Conservation (phyloP, 371 early-diverging fungal species). For the Parasitella parasitica region DNA sequence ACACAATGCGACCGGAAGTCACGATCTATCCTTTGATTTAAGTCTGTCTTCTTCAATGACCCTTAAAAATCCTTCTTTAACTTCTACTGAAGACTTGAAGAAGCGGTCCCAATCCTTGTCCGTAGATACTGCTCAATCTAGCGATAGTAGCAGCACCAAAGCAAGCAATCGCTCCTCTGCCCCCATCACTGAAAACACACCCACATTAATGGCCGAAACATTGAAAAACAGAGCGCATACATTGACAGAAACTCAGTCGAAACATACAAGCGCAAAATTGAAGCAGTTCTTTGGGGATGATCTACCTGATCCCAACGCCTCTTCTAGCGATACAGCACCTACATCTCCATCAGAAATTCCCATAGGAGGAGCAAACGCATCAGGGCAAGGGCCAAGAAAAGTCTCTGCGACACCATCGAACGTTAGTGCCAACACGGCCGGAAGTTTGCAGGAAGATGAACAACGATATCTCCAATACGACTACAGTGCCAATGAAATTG, state of each 20-base stretch:
- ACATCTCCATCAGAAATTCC: not conserved
- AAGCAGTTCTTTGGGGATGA: slow-evolving; percentile 71
- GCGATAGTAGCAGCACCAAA: not conserved
- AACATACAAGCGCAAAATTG: slow-evolving; percentile 40
- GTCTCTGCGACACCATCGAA: not conserved
- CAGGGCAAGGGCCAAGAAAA: not conserved
- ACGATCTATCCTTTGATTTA: slow-evolving; percentile 7
- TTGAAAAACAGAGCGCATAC: slow-evolving; percentile 3
- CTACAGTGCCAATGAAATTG: slow-evolving; percentile 61
- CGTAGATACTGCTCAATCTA: not conserved
- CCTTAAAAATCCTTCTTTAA: not conserved
- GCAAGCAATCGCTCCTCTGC: slow-evolving; percentile 12
- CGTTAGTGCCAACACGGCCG: not conserved
- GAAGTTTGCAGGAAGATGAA: slow-evolving; percentile 15
- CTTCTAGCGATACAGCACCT: not conserved
- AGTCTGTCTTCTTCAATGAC: slow-evolving; percentile 1
- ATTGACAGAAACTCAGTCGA: not conserved
- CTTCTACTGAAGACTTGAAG: not conserved
- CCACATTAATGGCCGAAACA: not conserved
- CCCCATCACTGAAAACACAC: not conserved
- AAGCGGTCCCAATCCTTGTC: not conserved
- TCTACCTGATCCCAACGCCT: slow-evolving; percentile 13
- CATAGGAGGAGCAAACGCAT: slow-evolving; percentile 16
- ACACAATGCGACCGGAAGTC: not conserved
- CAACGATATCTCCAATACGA: slow-evolving; percentile 35